Conservation (phyloP, 2,329 filamentous ascomycete species). For the Colletotrichum musicola region DNA sequence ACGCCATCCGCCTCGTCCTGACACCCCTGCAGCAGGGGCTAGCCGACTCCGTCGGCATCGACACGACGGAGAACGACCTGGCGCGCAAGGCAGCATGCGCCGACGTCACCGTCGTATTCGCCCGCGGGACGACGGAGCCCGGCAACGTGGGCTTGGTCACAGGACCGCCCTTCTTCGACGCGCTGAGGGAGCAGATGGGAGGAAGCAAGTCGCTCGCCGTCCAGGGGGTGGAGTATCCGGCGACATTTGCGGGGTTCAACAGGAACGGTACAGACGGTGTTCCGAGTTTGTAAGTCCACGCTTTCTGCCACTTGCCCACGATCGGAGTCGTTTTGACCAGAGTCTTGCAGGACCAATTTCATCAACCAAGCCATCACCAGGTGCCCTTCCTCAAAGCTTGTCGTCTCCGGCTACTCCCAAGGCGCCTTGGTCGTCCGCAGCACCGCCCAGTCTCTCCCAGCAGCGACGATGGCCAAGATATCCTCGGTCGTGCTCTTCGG, state of each 20-base stretch:
- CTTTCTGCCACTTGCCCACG: too few species aligned
- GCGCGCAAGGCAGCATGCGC: conserved; percentile 41
- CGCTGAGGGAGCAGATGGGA: conserved; percentile 36
- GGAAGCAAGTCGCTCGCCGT: conserved; percentile 39
- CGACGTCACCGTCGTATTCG: conserved; percentile 47
- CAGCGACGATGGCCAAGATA: conserved; percentile 43
- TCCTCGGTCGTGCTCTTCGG: conserved; percentile 48
- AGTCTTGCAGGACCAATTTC: conserved; percentile 48
- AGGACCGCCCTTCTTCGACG: conserved; percentile 43
- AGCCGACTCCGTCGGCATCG: conserved; percentile 37
- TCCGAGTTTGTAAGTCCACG: conserved; percentile 41
- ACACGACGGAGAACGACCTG: conserved; percentile 24
- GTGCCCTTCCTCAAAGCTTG: conserved; percentile 43
- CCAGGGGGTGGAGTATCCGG: conserved; percentile 46
- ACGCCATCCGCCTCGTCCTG: conserved; percentile 11
- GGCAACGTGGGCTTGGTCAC: conserved; percentile 45
- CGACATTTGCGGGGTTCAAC: conserved; percentile 45
- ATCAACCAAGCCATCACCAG: conserved; percentile 46
- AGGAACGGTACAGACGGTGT: conserved; percentile 41
- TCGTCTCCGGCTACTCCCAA: conserved; percentile 46
- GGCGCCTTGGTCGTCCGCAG: conserved; percentile 46
- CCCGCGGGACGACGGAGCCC: conserved; percentile 47
- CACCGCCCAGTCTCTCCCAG: conserved; percentile 42
- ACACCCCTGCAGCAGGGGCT: conserved; percentile 37
- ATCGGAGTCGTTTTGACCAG: neutral